Evolutionary conservation across 768 basidiomycete species (phyloP), one percentile per base, ranked within the genome.

Genomic region (Neoboletus subvelutipes): DNA sequence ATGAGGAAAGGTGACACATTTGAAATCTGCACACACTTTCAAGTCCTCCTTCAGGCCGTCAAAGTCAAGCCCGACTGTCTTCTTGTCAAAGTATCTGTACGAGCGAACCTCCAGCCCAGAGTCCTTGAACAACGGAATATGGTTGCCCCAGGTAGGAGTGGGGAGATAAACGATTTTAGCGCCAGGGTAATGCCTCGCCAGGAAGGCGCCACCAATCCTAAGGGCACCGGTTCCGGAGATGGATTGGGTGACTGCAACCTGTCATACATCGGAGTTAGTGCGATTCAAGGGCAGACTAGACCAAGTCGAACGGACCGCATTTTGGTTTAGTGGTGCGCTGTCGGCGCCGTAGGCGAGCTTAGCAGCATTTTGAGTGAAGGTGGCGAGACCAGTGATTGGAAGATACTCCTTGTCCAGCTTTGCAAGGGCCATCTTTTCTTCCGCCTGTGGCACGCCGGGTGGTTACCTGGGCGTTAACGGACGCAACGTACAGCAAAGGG

Each of bases 221-320:
- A 98, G 89, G 45, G 97, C 97, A 64, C 97, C 97, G 13, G 97
- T 99, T 15, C 97, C 97, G 29, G 96, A 98, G 73, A 98, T 95
- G 53, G 94, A 88, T 73, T 99, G 97, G 12, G 93, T 89, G 52
- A 90, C 81, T 26, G 92, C 84, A 67, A 95, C 80, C 90, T 95
- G 63, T 53, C n/a, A 43, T 46, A 33, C 26, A 4, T 41, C 36
- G 13, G 24, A 26, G 42, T 67, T 2, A 57, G 45, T 48, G 43
- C 39, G 37, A 36, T 45, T 37, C 37, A 9, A 20, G 26, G 46
- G 43, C 13, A 22, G 8, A 50, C 33, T 3, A 22, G 40, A 39
- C 33, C 11, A 9, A 29, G n/a, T n/a, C 36, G 29, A 46, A 82
- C 90, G 51, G 67, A 93, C 90, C 55, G 88, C 76, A 67, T 88